phyloP scores from a whole-genome alignment of 345 rosid species.

The Salix suchowensis region DNA sequence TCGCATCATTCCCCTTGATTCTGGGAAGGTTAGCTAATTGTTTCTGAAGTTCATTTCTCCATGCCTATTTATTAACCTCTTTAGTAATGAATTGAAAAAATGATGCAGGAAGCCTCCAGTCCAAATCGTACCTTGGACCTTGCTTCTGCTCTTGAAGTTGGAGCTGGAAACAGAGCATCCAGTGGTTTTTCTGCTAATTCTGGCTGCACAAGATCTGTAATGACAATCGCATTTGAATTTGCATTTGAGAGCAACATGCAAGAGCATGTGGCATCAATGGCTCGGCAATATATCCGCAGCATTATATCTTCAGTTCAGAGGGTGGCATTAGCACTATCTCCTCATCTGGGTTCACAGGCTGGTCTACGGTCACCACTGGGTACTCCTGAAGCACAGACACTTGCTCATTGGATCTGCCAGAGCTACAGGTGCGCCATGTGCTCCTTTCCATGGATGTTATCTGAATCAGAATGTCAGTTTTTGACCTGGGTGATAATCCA shows the following conservation, averaged over 20 bases:
- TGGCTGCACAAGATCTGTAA: conserved; percentile 75
- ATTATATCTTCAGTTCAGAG: conserved; percentile 92
- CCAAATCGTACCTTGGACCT: conserved; percentile 94
- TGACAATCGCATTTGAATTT: conserved; percentile 92
- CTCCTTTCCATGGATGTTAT: background rate
- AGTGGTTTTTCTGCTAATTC: conserved; percentile 49
- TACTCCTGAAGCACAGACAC: conserved; percentile 95
- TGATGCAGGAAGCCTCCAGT: conserved; percentile 74
- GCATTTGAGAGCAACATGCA: conserved; percentile 96
- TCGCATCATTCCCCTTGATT: conserved; percentile 90
- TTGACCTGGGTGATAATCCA: background rate
- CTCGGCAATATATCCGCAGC: conserved; percentile 84
- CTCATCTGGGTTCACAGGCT: conserved; percentile 73
- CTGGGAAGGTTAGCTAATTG: conserved; percentile 58
- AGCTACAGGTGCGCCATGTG: conserved; percentile 53
- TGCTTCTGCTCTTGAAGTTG: conserved; percentile 89
- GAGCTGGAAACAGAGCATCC: conserved; percentile 63
- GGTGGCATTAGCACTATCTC: conserved; percentile 91
- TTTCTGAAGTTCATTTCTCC: background rate
- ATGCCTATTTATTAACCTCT: background rate
- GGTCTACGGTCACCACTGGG: conserved; percentile 81
- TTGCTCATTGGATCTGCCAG: conserved; percentile 93
- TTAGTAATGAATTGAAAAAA: background rate
- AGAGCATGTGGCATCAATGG: conserved; percentile 89
- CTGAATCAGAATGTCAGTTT: background rate